These are phyloP conservation scores for Neospermospora avenae DNA, from an alignment of 2,329 filamentous ascomycete species.

Conservation along the genomic window DNA sequence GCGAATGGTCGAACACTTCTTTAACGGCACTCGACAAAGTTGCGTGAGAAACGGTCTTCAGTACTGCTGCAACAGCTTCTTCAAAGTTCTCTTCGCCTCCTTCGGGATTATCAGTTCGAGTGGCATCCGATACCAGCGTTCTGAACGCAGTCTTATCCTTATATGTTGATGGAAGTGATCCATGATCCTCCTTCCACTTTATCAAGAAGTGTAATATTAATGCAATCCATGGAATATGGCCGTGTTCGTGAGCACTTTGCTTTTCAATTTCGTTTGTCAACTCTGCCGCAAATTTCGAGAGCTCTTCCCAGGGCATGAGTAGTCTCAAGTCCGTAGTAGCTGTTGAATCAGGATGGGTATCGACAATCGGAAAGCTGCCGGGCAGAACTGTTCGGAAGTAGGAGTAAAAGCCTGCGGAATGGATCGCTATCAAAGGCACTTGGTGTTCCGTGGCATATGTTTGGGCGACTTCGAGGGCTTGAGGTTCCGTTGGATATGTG, in stretches of 20 bases:
- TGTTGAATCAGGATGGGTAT: slow-evolving; percentile 89
- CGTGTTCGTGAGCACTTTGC: slow-evolving; percentile 77
- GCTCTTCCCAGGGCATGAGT: slow-evolving; percentile 80
- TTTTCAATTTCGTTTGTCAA: slow-evolving; percentile 67
- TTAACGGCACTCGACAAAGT: slow-evolving; percentile 66
- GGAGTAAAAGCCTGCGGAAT: slow-evolving; percentile 89
- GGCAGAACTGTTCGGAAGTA: slow-evolving; percentile 80
- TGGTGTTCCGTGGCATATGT: slow-evolving; percentile 50
- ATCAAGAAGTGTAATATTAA: slow-evolving; percentile 80
- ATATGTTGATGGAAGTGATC: slow-evolving; percentile 68
- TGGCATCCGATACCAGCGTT: slow-evolving; percentile 61
- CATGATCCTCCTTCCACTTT: slow-evolving; percentile 73
- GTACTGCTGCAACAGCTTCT: slow-evolving; percentile 80
- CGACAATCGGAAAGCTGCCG: slow-evolving; percentile 83
- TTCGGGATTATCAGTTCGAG: slow-evolving; percentile 71
- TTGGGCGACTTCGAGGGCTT: slow-evolving; percentile 48
- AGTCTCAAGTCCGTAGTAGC: slow-evolving; percentile 82
- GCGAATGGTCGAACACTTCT: slow-evolving; percentile 72
- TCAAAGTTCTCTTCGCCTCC: slow-evolving; percentile 97
- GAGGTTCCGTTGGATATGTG: slow-evolving; percentile 54
- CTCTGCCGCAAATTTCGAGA: slow-evolving; percentile 61
- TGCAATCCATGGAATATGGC: slow-evolving; percentile 84
- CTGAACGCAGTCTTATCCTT: slow-evolving; percentile 85
- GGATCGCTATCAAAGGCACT: slow-evolving; percentile 76
- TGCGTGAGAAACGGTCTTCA: slow-evolving; percentile 76